phyloP scores from a whole-genome alignment of 768 basidiomycete genomes.

The Cystobasidiopsis lactophilus region DNA sequence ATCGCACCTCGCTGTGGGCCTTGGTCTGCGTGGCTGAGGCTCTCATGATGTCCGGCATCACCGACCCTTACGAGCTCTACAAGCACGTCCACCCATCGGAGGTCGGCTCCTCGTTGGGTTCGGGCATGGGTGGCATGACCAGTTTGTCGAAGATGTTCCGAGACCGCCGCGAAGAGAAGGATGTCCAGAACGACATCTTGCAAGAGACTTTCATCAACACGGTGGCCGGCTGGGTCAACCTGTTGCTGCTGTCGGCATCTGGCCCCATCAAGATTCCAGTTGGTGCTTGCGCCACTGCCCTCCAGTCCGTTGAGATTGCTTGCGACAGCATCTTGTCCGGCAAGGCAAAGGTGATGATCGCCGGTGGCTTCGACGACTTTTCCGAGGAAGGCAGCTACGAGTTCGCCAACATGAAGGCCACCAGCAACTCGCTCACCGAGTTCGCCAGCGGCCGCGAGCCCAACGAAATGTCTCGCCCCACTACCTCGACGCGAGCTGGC shows the following conservation, averaged over 20 bases:
- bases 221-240: constrained; percentile 91
- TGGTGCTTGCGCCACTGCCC: constrained; percentile 91
- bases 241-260: constrained; percentile 79
- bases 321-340: constrained; percentile 79
- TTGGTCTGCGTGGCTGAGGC: constrained; percentile 85
- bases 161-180: constrained; percentile 90
- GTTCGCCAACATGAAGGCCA: constrained; percentile 99
- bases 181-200: constrained; percentile 92
- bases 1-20: constrained; percentile 83
- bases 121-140: constrained; percentile 83
- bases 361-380: constrained; percentile 95
- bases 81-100: constrained; percentile 91
- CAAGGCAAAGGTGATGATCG: constrained; percentile 98
- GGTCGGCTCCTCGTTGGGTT: constrained; percentile 78
- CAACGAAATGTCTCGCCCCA: constrained; percentile 93
- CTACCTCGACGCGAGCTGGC: constrained; percentile 85
- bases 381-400: constrained; percentile 96
- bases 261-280: constrained; percentile 99
- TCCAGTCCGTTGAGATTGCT: constrained; percentile 97
- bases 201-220: constrained; percentile 99
- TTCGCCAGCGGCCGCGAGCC: constrained; percentile 98
- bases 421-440: constrained; percentile 87
- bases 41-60: constrained; percentile 86
- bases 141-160: constrained; percentile 89
- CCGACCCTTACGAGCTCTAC: constrained; percentile 94